A percentile compares a stretch with the other conserved stretches of the same genome.
Evolutionary conservation across 306 rosid genomes (phyloP).

Genomic region (Cicer pinnatifidum): DNA sequence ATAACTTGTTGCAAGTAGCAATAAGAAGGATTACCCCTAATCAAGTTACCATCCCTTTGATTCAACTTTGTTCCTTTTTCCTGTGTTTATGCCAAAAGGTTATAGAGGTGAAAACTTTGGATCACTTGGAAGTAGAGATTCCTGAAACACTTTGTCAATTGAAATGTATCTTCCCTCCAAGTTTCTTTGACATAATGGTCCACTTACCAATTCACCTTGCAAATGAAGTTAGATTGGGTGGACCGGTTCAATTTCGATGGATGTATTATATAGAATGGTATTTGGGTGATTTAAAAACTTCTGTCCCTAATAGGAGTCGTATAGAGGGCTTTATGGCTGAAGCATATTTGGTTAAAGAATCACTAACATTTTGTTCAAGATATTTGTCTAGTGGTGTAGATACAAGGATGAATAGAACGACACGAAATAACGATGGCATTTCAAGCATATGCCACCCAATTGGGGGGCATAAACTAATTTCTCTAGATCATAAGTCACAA

Average conservation of each 20-base stretch:
- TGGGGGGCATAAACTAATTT: no score
- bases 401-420: neutral
- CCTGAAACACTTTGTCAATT: neutral
- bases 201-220: neutral
- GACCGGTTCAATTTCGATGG: no score
- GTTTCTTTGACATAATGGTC: neutral
- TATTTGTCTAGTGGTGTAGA: neutral
- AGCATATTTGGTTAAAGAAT: no score
- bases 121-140: neutral
- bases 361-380: neutral
- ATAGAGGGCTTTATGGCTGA: no score
- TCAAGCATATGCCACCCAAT: no score
- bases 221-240: neutral
- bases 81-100: neutral
- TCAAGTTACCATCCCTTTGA: neutral
- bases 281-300: neutral
- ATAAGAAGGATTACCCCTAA: neutral
- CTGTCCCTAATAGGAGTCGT: no score
- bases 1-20: no score
- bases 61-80: neutral
- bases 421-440: neutral
- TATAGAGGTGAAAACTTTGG: neutral
- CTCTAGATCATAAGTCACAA: no score
- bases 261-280: neutral
- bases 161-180: neutral